Percentiles rank a stretch among this genome's conserved stretches.
phyloP scores from a whole-genome alignment of 345 rosid species.

The Eutrema yunnanense region DNA sequence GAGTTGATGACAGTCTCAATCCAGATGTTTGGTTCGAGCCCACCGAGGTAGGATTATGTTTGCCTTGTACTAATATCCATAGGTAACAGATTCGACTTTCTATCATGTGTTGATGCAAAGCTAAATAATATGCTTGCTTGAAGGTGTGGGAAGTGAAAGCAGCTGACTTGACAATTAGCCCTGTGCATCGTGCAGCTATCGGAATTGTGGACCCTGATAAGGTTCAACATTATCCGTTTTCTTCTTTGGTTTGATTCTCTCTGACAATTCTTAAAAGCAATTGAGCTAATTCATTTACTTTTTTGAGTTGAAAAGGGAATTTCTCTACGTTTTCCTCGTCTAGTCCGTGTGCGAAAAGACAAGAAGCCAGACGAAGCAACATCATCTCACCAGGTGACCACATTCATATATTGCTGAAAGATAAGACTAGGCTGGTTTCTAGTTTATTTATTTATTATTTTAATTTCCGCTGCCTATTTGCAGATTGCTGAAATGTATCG shows the following conservation, averaged over 20 bases:
- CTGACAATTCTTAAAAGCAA: slow-evolving; percentile 17
- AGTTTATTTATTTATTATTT: neutral
- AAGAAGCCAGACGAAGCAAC: slow-evolving; percentile 70
- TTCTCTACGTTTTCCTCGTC: slow-evolving; percentile 85
- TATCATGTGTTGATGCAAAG: neutral
- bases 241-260: neutral
- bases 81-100: too few relatives aligned
- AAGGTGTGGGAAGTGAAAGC: slow-evolving; percentile 99
- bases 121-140: neutral
- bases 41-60: slow-evolving; percentile 49
- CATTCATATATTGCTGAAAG: neutral
- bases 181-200: slow-evolving; percentile 76
- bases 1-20: slow-evolving; percentile 40
- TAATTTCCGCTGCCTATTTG: neutral
- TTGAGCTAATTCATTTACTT: neutral
- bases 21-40: slow-evolving; percentile 97
- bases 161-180: slow-evolving; percentile 86
- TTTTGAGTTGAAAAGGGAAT: slow-evolving; percentile 46
- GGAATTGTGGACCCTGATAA: slow-evolving; percentile 72
- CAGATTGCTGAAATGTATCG: slow-evolving; percentile 82
- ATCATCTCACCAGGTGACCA: slow-evolving; percentile 67
- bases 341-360: slow-evolving; percentile 75
- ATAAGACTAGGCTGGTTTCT: neutral
- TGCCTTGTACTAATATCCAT: neutral
- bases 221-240: slow-evolving; percentile 32